A percentile compares a stretch with the other conserved stretches of the same genome.
Conservation (phyloP, 768 basidiomycete genomes). For the Agaricus subrufescens region DNA sequence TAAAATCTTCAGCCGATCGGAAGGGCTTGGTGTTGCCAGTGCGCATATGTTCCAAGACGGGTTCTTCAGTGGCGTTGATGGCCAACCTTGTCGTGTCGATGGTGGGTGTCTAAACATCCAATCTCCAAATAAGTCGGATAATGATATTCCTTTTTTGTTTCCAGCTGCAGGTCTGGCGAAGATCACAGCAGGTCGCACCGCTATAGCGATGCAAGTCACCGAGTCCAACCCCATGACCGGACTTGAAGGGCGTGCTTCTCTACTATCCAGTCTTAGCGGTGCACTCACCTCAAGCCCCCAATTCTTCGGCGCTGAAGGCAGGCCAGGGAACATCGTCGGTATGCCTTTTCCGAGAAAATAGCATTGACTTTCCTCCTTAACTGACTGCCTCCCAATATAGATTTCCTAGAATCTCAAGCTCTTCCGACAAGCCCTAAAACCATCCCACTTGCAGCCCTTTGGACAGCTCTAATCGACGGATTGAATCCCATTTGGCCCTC, state of each 20-base stretch:
- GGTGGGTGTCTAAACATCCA: slow-evolving; percentile 43
- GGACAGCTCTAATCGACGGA: slow-evolving; percentile 78
- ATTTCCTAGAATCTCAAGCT: slow-evolving; percentile 63
- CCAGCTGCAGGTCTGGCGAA: slow-evolving; percentile 66
- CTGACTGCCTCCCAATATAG: slow-evolving; percentile 26
- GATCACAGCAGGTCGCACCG: slow-evolving; percentile 56
- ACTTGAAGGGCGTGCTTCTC: slow-evolving; percentile 76
- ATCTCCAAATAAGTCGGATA: too few relatives aligned
- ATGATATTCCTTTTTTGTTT: not conserved
- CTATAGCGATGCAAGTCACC: slow-evolving; percentile 74
- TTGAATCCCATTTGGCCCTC: slow-evolving; percentile 89
- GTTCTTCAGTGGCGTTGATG: slow-evolving; percentile 65
- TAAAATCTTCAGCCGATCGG: slow-evolving; percentile 57
- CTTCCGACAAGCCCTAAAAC: slow-evolving; percentile 31
- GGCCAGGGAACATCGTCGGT: slow-evolving; percentile 86
- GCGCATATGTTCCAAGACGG: slow-evolving; percentile 85
- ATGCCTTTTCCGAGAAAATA: slow-evolving; percentile 6
- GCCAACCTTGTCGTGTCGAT: slow-evolving; percentile 72
- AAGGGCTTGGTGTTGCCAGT: slow-evolving; percentile 87
- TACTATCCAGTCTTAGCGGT: slow-evolving; percentile 67
- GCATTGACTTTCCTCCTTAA: not conserved
- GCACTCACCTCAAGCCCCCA: slow-evolving; percentile 63
- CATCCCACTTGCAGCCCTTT: slow-evolving; percentile 73
- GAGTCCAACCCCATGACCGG: slow-evolving; percentile 84
- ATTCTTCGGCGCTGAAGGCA: slow-evolving; percentile 68